Evolutionary conservation across 768 basidiomycete species (phyloP).

Genomic region (Mycena rebaudengoi): DNA sequence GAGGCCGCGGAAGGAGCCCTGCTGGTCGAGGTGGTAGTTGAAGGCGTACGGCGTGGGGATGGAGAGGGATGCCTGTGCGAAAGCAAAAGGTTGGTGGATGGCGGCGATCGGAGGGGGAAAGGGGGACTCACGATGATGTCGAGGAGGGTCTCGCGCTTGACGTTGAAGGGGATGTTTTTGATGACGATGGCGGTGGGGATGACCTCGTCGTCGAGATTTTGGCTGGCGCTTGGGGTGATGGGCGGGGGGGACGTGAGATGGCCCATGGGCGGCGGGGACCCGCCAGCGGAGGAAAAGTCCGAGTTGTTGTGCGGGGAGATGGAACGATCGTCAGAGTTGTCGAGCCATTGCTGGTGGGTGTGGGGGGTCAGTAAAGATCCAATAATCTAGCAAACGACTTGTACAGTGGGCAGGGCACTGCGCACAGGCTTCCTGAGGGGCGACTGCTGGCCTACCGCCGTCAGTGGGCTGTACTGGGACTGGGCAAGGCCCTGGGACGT

Average conservation of each 20-base stretch:
- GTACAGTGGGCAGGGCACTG: conserved; percentile 76
- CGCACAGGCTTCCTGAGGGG: conserved; percentile 82
- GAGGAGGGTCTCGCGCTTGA: conserved; percentile 94
- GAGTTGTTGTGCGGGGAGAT: conserved; percentile 89
- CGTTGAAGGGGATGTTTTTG: conserved; percentile 99
- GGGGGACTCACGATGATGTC: conserved; percentile 86
- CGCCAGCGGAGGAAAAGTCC: conserved; percentile 88
- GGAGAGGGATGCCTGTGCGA: conserved; percentile 82
- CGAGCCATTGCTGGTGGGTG: conserved; percentile 82
- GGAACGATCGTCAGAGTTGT: conserved; percentile 82
- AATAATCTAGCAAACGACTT: conserved; percentile 41
- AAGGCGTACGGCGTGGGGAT: conserved; percentile 99
- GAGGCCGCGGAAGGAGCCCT: conserved; percentile 94
- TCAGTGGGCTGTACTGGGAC: conserved; percentile 67
- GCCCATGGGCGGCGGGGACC: conserved; percentile 71
- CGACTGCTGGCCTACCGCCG: conserved; percentile 66
- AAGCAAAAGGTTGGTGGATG: conserved; percentile 25
- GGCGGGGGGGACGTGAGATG: conserved; percentile 50
- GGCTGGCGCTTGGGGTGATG: conserved; percentile 58
- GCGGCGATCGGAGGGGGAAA: conserved; percentile 10
- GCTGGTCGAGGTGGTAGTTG: conserved; percentile 98
- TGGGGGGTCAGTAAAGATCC: conserved; percentile 27
- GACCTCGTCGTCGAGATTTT: conserved; percentile 82
- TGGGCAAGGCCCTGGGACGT: conserved; percentile 65
- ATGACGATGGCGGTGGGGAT: conserved; percentile 99